phyloP scores from a whole-genome alignment of 1,284 basidiomycete genomes.

The Cystobasidiaceae sp. region DNA sequence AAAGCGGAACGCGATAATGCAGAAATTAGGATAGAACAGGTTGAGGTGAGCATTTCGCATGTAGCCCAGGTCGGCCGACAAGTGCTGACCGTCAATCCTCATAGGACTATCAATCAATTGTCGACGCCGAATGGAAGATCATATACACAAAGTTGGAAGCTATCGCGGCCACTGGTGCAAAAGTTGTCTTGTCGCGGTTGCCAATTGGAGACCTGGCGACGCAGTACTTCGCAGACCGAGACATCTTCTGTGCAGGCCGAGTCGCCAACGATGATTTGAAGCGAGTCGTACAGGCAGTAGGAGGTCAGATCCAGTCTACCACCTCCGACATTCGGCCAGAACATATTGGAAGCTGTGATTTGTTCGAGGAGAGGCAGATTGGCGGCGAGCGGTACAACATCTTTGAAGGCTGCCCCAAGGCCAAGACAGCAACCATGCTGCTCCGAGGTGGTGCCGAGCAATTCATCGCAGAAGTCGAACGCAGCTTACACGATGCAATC shows the following conservation, averaged over 20 bases:
- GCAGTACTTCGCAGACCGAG: slow-evolving; percentile 98
- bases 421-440: slow-evolving; percentile 96
- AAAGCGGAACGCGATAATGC: slow-evolving; percentile 99
- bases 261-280: slow-evolving; percentile 86
- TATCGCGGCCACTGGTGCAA: slow-evolving; percentile 92
- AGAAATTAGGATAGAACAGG: slow-evolving; percentile 92
- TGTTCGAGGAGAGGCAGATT: slow-evolving; percentile 91
- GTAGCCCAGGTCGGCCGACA: neutral
- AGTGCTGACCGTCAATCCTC: neutral
- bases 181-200: slow-evolving; percentile 94
- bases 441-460: slow-evolving; percentile 96
- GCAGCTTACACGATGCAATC: slow-evolving; percentile 95
- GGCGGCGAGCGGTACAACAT: slow-evolving; percentile 97
- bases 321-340: slow-evolving; percentile 85
- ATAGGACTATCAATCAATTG: slow-evolving; percentile 92
- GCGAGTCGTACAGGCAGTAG: slow-evolving; percentile 91
- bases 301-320: slow-evolving; percentile 90
- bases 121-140: slow-evolving; percentile 99
- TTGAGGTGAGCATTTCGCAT: slow-evolving; percentile 53
- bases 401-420: slow-evolving; percentile 78
- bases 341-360: slow-evolving; percentile 85
- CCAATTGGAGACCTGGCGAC: slow-evolving; percentile 98
- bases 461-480: slow-evolving; percentile 97
- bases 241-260: slow-evolving; percentile 98
- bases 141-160: slow-evolving; percentile 97